Conservation (phyloP, 2,329 filamentous ascomycete genomes). For the Penicillium freii region DNA sequence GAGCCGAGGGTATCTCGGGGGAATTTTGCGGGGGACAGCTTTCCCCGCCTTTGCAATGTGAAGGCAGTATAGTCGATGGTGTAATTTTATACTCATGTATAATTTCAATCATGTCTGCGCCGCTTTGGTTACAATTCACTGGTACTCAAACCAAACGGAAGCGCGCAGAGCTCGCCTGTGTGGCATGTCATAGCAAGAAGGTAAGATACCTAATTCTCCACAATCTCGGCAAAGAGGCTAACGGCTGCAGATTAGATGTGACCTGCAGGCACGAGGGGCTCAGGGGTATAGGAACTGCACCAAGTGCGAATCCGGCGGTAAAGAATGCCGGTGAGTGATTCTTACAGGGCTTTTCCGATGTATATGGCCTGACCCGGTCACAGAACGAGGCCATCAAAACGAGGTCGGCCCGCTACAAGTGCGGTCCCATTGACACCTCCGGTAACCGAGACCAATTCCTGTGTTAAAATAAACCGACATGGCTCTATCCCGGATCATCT, state of each 20-base stretch:
- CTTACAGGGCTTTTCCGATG: background rate
- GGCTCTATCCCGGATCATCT: background rate
- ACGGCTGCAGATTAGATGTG: conserved; percentile 12
- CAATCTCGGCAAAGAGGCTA: background rate
- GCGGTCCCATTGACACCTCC: conserved; percentile 6
- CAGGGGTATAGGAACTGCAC: conserved; percentile 13
- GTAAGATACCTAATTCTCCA: background rate
- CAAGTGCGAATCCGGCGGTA: conserved; percentile 11
- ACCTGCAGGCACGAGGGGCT: conserved; percentile 9
- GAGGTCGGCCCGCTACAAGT: conserved; percentile 3
- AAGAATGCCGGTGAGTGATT: conserved; percentile 12
- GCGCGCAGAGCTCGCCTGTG: conserved; percentile 13
- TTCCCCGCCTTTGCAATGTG: background rate
- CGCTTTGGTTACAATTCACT: conserved; percentile 12
- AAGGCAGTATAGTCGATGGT: background rate
- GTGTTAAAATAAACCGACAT: background rate
- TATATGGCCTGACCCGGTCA: background rate
- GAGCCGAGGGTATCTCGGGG: background rate
- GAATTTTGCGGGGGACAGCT: background rate
- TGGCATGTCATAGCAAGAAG: conserved; percentile 15
- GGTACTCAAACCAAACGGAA: conserved; percentile 14
- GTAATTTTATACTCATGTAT: background rate
- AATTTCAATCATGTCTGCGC: conserved; percentile 13
- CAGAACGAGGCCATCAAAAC: conserved; percentile 10
- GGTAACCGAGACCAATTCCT: conserved; percentile 4